A percentile compares a stretch with the other conserved stretches of the same genome.
Conservation (phyloP, 176 grass and related monocot genomes). For the Triticum turgidum region DNA sequence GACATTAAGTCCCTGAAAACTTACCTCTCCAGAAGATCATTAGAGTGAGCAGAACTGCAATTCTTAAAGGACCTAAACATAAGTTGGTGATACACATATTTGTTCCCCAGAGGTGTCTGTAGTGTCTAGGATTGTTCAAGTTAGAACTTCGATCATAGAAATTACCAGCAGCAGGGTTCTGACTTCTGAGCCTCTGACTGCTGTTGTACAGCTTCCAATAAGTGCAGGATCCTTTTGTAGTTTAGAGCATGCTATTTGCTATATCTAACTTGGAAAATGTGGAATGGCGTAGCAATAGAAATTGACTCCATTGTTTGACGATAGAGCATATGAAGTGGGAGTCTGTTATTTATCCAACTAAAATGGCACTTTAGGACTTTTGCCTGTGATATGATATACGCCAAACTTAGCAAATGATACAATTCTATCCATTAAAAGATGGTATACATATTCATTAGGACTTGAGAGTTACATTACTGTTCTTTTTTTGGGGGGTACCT, state of each 20-base stretch:
- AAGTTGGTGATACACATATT: constrained; percentile 12
- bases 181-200: neutral
- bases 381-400: neutral
- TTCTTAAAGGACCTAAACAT: neutral
- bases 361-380: neutral
- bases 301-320: neutral
- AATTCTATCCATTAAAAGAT: neutral
- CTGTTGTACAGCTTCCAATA: neutral
- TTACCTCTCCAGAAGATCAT: constrained; percentile 63
- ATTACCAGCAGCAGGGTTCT: neutral
- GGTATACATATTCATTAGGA: neutral
- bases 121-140: neutral
- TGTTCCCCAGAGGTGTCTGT: neutral
- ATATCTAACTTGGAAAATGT: constrained; percentile 13
- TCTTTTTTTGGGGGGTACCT: neutral
- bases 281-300: neutral
- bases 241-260: neutral
- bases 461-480: neutral
- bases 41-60: constrained; percentile 47
- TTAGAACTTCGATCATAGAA: neutral
- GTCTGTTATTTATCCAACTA: neutral
- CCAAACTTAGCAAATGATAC: neutral
- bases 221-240: neutral
- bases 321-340: neutral
- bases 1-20: constrained; percentile 63